Conservation (phyloP, 106 monocot genomes). For the Platanthera zijinensis region DNA sequence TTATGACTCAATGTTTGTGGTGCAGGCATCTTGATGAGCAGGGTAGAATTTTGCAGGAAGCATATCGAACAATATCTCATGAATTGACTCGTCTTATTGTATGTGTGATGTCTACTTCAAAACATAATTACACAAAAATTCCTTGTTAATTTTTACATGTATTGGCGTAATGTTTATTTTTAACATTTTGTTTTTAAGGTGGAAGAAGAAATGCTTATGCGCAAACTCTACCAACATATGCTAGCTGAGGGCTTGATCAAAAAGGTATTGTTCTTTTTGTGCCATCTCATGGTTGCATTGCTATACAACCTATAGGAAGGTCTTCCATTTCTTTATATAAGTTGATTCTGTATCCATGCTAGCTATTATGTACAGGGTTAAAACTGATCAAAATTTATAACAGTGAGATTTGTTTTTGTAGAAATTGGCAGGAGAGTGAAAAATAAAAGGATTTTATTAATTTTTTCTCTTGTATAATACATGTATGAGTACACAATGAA, state of each 20-base stretch:
- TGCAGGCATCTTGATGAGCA: conserved; percentile 86
- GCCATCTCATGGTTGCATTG: not conserved
- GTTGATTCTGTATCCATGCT: not conserved
- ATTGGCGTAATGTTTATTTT: not conserved
- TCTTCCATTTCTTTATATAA: not conserved
- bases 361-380: too few relatives aligned
- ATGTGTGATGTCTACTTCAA: not conserved
- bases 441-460: too few relatives aligned
- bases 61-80: conserved; percentile 77
- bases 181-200: conserved; percentile 32
- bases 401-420: not conserved
- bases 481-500: too few relatives aligned
- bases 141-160: not conserved
- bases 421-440: too few relatives aligned
- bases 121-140: not conserved
- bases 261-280: conserved; percentile 31
- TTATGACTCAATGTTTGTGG: not conserved
- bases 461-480: too few relatives aligned
- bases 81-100: conserved; percentile 86
- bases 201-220: conserved; percentile 93
- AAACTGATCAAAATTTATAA: not conserved
- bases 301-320: not conserved
- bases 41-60: conserved; percentile 55
- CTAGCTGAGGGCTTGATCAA: conserved; percentile 55
- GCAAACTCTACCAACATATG: conserved; percentile 71